Evolutionary conservation across 768 basidiomycete genomes (phyloP).

Genomic region (Termitomyces sp.): DNA sequence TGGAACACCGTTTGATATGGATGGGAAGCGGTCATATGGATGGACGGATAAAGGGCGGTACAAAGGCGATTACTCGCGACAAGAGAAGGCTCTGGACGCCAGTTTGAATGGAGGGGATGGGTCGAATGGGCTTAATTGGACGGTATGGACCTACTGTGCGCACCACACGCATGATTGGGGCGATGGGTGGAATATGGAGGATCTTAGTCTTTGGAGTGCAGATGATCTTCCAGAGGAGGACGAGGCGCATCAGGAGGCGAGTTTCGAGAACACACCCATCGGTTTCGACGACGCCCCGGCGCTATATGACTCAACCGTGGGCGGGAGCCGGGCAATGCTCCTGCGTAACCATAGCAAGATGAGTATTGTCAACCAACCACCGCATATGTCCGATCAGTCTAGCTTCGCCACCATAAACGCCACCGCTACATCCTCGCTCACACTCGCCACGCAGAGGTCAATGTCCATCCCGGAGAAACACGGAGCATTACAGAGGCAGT

Average conservation of each 20-base stretch:
- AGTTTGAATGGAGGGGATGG: constrained; percentile 80
- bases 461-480: constrained; percentile 1
- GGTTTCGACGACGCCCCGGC: constrained; percentile 13
- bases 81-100: constrained; percentile 86
- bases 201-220: constrained; percentile 81
- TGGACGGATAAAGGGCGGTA: constrained; percentile 63
- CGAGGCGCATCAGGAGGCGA: constrained; percentile 15
- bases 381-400: constrained; percentile 3
- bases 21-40: constrained; percentile 80
- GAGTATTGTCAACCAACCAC: neutral
- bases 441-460: constrained; percentile 18
- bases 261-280: neutral
- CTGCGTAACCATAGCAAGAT: constrained; percentile 24
- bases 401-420: constrained; percentile 15
- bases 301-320: constrained; percentile 17
- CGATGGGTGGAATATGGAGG: constrained; percentile 97
- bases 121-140: constrained; percentile 69
- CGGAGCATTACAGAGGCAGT: neutral
- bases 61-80: constrained; percentile 71
- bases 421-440: constrained; percentile 22
- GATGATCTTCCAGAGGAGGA: constrained; percentile 54
- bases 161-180: constrained; percentile 88
- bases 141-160: constrained; percentile 86
- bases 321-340: constrained; percentile 38
- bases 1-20: constrained; percentile 94